These are phyloP conservation scores for Fusarium sp. DNA, from an alignment of 2,329 filamentous ascomycete species.

Conservation along the genomic window DNA sequence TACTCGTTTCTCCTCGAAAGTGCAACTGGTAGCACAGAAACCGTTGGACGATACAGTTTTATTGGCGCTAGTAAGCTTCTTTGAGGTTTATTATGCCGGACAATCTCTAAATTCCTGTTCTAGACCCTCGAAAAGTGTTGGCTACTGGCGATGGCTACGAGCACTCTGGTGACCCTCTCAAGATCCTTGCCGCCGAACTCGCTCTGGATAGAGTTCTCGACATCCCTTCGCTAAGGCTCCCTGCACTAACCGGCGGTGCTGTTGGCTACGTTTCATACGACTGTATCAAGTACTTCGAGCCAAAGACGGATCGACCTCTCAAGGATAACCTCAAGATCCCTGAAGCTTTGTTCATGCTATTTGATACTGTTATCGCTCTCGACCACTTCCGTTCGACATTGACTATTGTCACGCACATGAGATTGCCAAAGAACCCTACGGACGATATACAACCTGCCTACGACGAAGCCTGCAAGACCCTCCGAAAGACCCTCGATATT, in stretches of 20 bases:
- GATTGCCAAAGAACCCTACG: conserved; percentile 69
- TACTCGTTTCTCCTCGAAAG: conserved; percentile 97
- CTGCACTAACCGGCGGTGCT: conserved; percentile 89
- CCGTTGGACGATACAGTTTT: conserved; percentile 95
- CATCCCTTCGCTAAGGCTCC: conserved; percentile 84
- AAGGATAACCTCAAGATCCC: conserved; percentile 90
- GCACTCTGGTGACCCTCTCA: conserved; percentile 85
- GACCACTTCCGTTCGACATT: conserved; percentile 94
- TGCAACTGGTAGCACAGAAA: conserved; percentile 83
- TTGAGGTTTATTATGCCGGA: not conserved
- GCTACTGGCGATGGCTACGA: conserved; percentile 91
- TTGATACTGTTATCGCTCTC: conserved; percentile 92
- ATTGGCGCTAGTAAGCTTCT: conserved; percentile 72
- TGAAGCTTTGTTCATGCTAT: conserved; percentile 97
- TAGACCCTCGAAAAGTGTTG: conserved; percentile 80
- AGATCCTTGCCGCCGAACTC: conserved; percentile 84
- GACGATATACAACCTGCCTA: conserved; percentile 61
- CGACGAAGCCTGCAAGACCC: conserved; percentile 70
- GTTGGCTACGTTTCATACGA: conserved; percentile 98
- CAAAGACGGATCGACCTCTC: conserved; percentile 90
- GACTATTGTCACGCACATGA: conserved; percentile 93
- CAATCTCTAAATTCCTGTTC: conserved; percentile 24
- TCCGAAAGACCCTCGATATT: conserved; percentile 73
- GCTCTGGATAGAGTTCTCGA: conserved; percentile 82
- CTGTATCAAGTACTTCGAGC: conserved; percentile 97